Evolutionary conservation across 768 basidiomycete species (phyloP), one percentile per base, ranked within the genome.

Genomic region (Pisolithus microcarpus): DNA sequence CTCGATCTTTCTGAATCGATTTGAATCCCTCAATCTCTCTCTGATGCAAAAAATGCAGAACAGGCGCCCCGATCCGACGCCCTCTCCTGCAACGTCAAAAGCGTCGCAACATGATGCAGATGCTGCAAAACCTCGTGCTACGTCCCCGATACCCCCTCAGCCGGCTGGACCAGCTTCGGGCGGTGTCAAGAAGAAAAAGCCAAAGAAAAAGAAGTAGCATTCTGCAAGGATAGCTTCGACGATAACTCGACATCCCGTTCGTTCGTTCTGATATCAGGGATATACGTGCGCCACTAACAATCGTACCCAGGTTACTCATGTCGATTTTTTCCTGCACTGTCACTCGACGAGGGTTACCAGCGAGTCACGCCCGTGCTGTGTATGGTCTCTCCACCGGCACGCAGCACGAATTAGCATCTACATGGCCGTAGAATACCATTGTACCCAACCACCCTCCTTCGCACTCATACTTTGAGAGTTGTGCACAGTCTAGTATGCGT

Each of bases 1-100:
- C 3, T 91, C 89, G 46, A 85, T 95, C 64, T 91, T 91, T 70
- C 84, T 98, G 56, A 96, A 97, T 75, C 87, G 94, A 58, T 97
- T 98, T 71, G 93, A 97, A 68, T 78, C 85, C 7, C 77, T 98
- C 54, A 96, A 95, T 64, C 77, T 87, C 39, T 81, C 86, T 7
- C 74, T 96, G 48, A 87, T 91, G 75, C 79, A 84, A 60, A 87
- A 86, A 70, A 91, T 92, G 84, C 86, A 82, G 63, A 91, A 92
- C 61, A 75, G 63, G 15, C 74, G 66, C 50, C 69, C 68, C 3
- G 65, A 67, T 46, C 68, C 68, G 28, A 63, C 68, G 13, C 61
- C 68, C 23, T 34, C 61, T 8, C 49, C 37, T 24, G 21, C 40
- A 8, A 37, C 53, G 13, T 11, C 43, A 58, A 42, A 52, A 56